Base-by-base conservation (phyloP, 805 yeast species). In the Candida anglica region DNA sequence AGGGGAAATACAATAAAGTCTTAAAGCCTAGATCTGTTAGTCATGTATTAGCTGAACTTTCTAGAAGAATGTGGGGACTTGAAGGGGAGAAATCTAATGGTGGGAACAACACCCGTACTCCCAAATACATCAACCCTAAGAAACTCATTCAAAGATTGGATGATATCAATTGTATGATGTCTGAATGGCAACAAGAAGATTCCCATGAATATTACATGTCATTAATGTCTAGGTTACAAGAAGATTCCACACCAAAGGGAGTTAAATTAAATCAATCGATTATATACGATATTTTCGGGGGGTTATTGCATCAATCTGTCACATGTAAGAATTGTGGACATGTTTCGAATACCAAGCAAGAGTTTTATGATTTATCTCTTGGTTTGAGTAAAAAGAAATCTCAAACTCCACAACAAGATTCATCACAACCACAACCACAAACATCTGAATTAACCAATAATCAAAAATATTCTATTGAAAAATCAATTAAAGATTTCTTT, bases 191-290 rank as follows among this genome's bases (percentile, higher is more conserved):
- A 59, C 98, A 93, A 58, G 98, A 93, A 59, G 98, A 93, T 60
- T 84, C 96, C 0, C 98, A 93, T 60, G 98, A 93, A 60, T 93
- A 89, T 62, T 86, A 83, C 56, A 89, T 89, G 97, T 86, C 95
- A 9, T 66, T 89, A 40, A 73, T 89, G 71, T 77, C 91, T 6
- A 65, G 96, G 33, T 62, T 89, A 33, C 98, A 89, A 60, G 97
- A 89, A 53, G 97, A 89, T 53, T 74, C 86, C 9, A 87, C 93
- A 1, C 98, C 98, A 23, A 81, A 76, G 52, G 96, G 96, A n/a
- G 72, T 66, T 30, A 89, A 89, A 53, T 66, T 89, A 50, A 84
- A 83, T 44, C 72, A 81, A 43, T 82, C 94, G 36, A 79, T 91
- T 22, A 67, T 93, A 13, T 88, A 91, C 58, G 96, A 91, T 52